Base-by-base conservation (phyloP, 2,329 filamentous ascomycete genomes). In the Nigrograna mackinnonii region DNA sequence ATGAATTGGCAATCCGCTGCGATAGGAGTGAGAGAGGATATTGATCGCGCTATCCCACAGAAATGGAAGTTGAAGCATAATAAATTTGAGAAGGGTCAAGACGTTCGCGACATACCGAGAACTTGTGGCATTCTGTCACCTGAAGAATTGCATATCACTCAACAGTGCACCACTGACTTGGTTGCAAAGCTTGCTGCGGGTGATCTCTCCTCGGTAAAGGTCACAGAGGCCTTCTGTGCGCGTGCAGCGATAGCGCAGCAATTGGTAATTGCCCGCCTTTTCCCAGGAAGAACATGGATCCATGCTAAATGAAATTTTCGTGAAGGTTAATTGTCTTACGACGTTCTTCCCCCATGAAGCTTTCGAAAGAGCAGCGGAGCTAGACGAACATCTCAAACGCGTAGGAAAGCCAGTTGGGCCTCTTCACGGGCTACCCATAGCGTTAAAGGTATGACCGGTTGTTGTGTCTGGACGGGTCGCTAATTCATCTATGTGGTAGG, bases 231-330 rank as follows among this genome's bases (percentile, higher is more conserved):
- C 0, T 84, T 74, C 47, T 71, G 68, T 47, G 72, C 73, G 50
- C 62, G 72, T 6, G 71, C 71, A 1, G 66, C 69, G 1, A 64
- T 75, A 37, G 79, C 79, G 2, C 79, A 83, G 40, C 80, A 83
- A 56, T 49, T 78, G 48, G 73, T 76, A n/a, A n/a, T 55, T n/a
- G n/a, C n/a, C n/a, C n/a, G n/a, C n/a, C n/a, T n/a, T n/a, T n/a
- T n/a, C n/a, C n/a, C n/a, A n/a, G n/a, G n/a, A n/a, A n/a, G n/a
- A n/a, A n/a, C n/a, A n/a, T n/a, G n/a, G n/a, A n/a, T n/a, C n/a
- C n/a, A n/a, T n/a, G n/a, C n/a, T n/a, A n/a, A n/a, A n/a, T n/a
- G n/a, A n/a, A n/a, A n/a, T n/a, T n/a, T n/a, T n/a, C n/a, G n/a
- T n/a, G n/a, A n/a, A n/a, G n/a, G 13, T 49, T 35, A n/a, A 21